These are phyloP conservation scores for Tolypocladium capitatum DNA, from an alignment of 2,329 filamentous ascomycete species.

Conservation along the genomic window DNA sequence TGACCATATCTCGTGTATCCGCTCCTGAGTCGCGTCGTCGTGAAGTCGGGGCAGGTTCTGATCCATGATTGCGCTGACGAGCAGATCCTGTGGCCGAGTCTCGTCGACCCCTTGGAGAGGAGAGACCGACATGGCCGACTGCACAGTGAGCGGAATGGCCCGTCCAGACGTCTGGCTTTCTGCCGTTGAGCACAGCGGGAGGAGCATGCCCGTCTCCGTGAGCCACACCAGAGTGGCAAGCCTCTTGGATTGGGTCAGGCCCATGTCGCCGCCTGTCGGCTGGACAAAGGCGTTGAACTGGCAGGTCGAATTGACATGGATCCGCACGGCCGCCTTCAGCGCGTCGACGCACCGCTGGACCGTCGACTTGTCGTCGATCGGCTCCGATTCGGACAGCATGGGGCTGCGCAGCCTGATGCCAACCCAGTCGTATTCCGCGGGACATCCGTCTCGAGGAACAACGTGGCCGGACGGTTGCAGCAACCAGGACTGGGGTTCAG, in stretches of 20 bases:
- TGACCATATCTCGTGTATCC: constrained; percentile 2
- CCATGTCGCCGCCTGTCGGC: not conserved
- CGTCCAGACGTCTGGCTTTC: not conserved
- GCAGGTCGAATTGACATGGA: constrained; percentile 14
- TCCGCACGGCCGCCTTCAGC: constrained; percentile 6
- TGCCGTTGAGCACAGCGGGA: not conserved
- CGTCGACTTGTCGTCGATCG: not conserved
- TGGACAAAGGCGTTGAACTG: constrained; percentile 6
- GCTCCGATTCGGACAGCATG: not conserved
- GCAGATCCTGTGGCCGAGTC: not conserved
- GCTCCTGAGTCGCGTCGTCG: constrained; percentile 1
- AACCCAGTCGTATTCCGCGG: constrained; percentile 12
- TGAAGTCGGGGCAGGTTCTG: constrained; percentile 2
- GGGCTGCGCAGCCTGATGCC: constrained; percentile 14
- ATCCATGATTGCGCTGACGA: constrained; percentile 1
- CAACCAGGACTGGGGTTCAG: constrained; percentile 3
- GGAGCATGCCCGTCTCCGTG: constrained; percentile 4
- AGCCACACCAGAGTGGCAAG: constrained; percentile 7
- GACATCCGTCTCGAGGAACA: constrained; percentile 3
- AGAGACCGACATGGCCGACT: not conserved
- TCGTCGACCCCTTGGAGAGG: not conserved
- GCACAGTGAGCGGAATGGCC: not conserved
- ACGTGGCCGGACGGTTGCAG: constrained; percentile 6
- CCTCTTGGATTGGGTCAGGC: constrained; percentile 4
- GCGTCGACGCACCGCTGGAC: constrained; percentile 1